These are phyloP conservation scores for Ensete ventricosum DNA, from an alignment of 176 grass and related monocot species.

Conservation along the genomic window DNA sequence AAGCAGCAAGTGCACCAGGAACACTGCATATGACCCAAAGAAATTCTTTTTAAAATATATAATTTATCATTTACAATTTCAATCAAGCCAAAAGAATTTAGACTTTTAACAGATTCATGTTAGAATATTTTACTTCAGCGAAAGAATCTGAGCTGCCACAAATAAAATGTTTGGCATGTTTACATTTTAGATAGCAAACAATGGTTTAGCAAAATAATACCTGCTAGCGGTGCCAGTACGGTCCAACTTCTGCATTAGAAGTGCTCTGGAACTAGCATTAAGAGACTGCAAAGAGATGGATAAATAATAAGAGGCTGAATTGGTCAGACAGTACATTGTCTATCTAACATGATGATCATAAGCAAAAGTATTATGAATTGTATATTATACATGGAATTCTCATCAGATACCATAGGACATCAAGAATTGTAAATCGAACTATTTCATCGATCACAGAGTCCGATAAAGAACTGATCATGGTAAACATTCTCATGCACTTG, in stretches of 20 bases:
- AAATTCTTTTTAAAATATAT: background rate
- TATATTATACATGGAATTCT: too few species aligned
- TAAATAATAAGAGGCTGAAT: background rate
- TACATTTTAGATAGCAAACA: background rate
- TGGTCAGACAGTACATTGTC: background rate
- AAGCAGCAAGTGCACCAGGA: slow-evolving; percentile 35
- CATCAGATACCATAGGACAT: too few species aligned
- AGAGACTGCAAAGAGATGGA: slow-evolving; percentile 49
- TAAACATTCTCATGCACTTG: too few species aligned
- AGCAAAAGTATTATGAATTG: background rate
- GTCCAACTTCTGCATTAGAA: slow-evolving; percentile 95
- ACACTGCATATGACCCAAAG: slow-evolving; percentile 42
- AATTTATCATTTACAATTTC: too few species aligned
- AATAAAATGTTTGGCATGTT: background rate
- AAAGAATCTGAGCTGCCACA: background rate
- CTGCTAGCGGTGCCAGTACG: slow-evolving; percentile 62
- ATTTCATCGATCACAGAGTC: too few species aligned
- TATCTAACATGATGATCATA: background rate
- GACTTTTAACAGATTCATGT: background rate
- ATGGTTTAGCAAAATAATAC: slow-evolving; percentile 23
- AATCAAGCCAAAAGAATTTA: too few species aligned
- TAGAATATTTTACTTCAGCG: background rate
- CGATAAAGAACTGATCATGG: too few species aligned
- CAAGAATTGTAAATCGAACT: too few species aligned
- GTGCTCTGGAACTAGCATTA: slow-evolving; percentile 93